phyloP scores from a whole-genome alignment of 148 eudicot species.

The Euryodendron excelsum region DNA sequence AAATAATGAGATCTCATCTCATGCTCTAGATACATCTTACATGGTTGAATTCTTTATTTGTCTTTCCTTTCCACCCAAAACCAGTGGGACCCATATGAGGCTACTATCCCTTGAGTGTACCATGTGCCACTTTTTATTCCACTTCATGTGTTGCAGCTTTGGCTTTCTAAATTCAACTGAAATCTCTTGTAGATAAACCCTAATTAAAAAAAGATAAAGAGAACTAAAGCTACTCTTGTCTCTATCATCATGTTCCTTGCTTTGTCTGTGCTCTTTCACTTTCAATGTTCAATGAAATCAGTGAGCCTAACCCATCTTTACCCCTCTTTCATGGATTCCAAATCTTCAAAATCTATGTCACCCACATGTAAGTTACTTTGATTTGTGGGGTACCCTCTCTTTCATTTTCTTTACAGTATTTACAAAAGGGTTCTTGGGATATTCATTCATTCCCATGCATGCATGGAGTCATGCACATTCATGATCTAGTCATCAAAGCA shows the following conservation, averaged over 20 bases:
- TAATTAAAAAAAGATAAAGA: slow-evolving; percentile 23
- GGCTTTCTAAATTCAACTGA: neutral
- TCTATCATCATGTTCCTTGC: slow-evolving; percentile 40
- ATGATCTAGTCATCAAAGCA: slow-evolving; percentile 52
- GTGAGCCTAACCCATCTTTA: neutral
- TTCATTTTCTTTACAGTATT: slow-evolving; percentile 4
- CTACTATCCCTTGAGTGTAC: slow-evolving; percentile 24
- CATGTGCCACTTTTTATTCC: slow-evolving; percentile 46
- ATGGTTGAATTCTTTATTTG: neutral
- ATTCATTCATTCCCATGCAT: slow-evolving; percentile 38
- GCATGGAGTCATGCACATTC: slow-evolving; percentile 26
- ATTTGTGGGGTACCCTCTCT: slow-evolving; percentile 9
- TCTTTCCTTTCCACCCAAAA: slow-evolving; percentile 4
- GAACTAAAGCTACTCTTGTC: slow-evolving; percentile 38
- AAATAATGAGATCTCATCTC: neutral
- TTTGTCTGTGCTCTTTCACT: slow-evolving; percentile 31
- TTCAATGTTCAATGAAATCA: slow-evolving; percentile 24
- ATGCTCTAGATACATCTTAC: slow-evolving; percentile 5
- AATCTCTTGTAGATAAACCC: neutral
- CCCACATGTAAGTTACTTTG: slow-evolving; percentile 24
- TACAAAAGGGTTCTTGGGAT: slow-evolving; percentile 30
- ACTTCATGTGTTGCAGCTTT: slow-evolving; percentile 26
- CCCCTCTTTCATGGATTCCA: slow-evolving; percentile 27
- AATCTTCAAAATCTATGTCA: slow-evolving; percentile 30
- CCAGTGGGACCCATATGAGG: neutral